phyloP scores from a whole-genome alignment of 2,329 filamentous ascomycete genomes.

The Cyphellophora europaea region DNA sequence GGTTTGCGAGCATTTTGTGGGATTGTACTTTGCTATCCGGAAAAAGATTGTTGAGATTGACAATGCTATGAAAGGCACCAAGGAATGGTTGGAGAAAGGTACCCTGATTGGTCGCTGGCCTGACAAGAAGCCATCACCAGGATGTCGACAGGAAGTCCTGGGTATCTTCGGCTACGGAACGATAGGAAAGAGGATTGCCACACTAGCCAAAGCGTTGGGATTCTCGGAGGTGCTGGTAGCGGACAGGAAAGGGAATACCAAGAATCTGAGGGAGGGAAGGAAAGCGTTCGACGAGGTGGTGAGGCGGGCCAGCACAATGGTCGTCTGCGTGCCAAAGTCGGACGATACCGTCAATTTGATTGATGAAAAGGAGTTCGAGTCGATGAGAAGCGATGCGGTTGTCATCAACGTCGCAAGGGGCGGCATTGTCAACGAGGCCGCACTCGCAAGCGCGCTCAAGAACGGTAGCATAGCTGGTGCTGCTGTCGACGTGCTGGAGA shows the following conservation, averaged over 20 bases:
- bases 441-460: constrained; percentile 35
- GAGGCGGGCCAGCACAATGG: constrained; percentile 22
- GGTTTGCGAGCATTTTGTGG: constrained; percentile 42
- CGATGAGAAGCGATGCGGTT: constrained; percentile 36
- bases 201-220: constrained; percentile 34
- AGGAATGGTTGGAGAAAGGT: constrained; percentile 32
- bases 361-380: constrained; percentile 29
- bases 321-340: constrained; percentile 23
- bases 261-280: constrained; percentile 6
- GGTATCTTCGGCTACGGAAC: constrained; percentile 43
- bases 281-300: constrained; percentile 23
- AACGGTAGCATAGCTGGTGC: constrained; percentile 38
- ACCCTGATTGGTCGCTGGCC: constrained; percentile 24
- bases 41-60: constrained; percentile 31
- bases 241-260: constrained; percentile 31
- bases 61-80: constrained; percentile 22
- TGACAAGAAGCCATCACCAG: constrained; percentile 28
- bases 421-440: constrained; percentile 42
- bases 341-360: constrained; percentile 26
- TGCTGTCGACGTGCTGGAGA: constrained; percentile 41
- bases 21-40: constrained; percentile 38
- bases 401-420: constrained; percentile 42
- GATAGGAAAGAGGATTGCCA: constrained; percentile 38
- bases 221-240: constrained; percentile 39
- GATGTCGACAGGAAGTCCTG: constrained; percentile 38